Evolutionary conservation across 331 rosid species (phyloP), one percentile per base, ranked within the genome.

Genomic region (Rosa hybrid): DNA sequence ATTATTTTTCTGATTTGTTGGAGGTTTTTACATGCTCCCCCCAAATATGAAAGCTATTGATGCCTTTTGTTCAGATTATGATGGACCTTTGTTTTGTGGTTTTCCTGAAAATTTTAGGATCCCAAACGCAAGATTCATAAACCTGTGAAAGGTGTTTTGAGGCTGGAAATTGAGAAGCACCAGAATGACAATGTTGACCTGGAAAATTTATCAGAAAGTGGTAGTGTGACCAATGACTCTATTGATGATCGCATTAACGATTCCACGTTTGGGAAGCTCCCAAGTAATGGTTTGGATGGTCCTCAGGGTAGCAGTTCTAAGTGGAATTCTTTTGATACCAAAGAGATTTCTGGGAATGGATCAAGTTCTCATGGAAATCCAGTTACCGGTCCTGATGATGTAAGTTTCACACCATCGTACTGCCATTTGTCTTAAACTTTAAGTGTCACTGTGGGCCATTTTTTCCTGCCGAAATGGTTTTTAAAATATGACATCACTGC

Each of bases 111-210:
- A 84, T 53, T 78, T 45, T 71, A 96, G 99, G 99, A 96, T 85
- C 99, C 99, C 46, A 96, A 96, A 82, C 93, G 91, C 59, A 96
- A 96, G 89, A 88, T 91, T 83, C 94, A 93, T 80, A 96, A 96
- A 83, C 99, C 99, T 77, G 94, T 96, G 57, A 96, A 93, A 86
- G 98, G 99, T 45, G 92, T 90, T 79, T 84, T 96, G 91, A 87
- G 90, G 80, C 89, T 96, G 84, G 98, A 96, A 87, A 93, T 96
- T 27, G 98, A 96, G 80, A 96, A 93, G 91, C 98, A 93, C 87
- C 97, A 91, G 90, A 89, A 89, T 80, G 86, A 86, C 68, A 92
- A 83, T 83, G 85, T 85, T 74, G 99, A 96, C 86, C 12, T 88
- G 87, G 99, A 96, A 82, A 93, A 85, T 83, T 72, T 90, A 86